These are phyloP conservation scores for Cryptosporidium parvum DNA, from an alignment of 169 alveolate species.

Conservation along the genomic window DNA sequence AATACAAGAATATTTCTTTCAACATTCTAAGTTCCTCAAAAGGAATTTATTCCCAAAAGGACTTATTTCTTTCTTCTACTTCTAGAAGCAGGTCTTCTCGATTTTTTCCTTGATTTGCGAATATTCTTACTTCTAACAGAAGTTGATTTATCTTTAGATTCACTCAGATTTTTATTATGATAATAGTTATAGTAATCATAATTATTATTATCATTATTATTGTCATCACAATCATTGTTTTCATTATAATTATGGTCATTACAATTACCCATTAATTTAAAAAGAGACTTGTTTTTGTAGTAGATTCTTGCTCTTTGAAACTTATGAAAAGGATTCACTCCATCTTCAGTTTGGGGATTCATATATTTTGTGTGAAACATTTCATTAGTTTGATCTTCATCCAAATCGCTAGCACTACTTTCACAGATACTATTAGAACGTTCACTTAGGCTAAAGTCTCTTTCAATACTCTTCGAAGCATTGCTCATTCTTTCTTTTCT, in stretches of 20 bases:
- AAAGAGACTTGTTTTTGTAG: neutral
- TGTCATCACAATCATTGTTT: no score
- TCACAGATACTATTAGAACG: neutral
- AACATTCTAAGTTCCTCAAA: neutral
- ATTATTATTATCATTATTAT: no score
- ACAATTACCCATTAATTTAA: neutral
- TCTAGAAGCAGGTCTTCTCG: neutral
- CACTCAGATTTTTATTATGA: neutral
- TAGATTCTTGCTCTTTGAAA: neutral
- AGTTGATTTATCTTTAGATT: neutral
- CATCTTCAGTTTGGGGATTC: neutral
- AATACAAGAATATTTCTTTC: neutral
- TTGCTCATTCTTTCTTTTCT: neutral
- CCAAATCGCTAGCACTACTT: neutral
- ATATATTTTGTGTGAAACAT: neutral
- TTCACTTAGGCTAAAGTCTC: neutral
- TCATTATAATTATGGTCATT: no score
- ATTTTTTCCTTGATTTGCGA: neutral
- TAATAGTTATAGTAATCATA: no score
- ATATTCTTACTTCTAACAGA: neutral
- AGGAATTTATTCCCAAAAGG: no score
- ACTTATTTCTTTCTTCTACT: neutral
- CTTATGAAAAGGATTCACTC: neutral
- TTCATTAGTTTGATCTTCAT: neutral
- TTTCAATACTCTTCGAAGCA: neutral